Base-by-base conservation (phyloP, 768 basidiomycete species). In the Multifurca ochricompacta region DNA sequence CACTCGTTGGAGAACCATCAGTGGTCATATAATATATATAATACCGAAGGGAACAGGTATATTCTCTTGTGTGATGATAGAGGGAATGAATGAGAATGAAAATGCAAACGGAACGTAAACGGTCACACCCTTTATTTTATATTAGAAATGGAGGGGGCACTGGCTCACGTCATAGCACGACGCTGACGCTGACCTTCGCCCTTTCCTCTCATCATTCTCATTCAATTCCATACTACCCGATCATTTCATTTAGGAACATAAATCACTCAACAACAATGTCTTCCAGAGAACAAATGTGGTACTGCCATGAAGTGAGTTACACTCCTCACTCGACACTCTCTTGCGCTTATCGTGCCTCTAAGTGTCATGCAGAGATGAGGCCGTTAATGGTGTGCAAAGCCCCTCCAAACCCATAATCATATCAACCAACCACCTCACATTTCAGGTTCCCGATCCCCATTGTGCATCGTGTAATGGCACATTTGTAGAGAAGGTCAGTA, bases 291-390 rank as follows among this genome's bases (percentile, higher is more conserved):
- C 81, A 85, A 4, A 66, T 87, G 63, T 91, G 87, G 87, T 89
- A 73, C 63, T 90, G 87, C 60, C 85, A 90, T 64, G 73, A 87
- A 71, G 87, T 82, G 39, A 14, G 69, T 64, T 3, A 30, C 13
- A n/a, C 27, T 58, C 34, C 49, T 10, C 16, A 7, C 5, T 35
- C 19, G 21, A 42, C 44, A 43, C 45, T 16, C 21, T 18, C 58
- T 11, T 40, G 52, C 43, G 53, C 40, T 57, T 21, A 48, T 23
- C 32, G 6, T 50, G 46, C 30, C 40, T 54, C 13, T 64, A 27
- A 93, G 91, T 95, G 92, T 65, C 77, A 83, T 66, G 82, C 87
- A 49, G 89, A 94, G 70, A 93, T 90, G 89, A 73, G 85, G 48
- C 90, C 91, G 1, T 71, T 92, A 42, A 90, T 87, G 86, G 89